Base-by-base conservation (phyloP, 306 rosid genomes). In the Mimosa bimucronata region DNA sequence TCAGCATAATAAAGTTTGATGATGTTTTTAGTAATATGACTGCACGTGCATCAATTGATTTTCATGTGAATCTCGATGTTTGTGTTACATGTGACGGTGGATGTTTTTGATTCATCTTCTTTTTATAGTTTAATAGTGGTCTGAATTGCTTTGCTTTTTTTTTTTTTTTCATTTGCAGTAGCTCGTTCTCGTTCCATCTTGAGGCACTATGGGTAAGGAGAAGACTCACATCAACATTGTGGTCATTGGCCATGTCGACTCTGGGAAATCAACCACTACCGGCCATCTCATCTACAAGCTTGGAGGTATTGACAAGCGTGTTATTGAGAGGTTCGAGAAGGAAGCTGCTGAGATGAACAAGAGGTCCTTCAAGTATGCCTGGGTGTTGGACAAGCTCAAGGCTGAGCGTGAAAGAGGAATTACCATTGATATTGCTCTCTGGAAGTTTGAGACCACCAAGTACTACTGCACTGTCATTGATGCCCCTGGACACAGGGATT, bases 321-420 rank as follows among this genome's bases (percentile, higher is more conserved):
- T 94, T 6, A 94, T 94, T 2, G 97, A 94, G 79, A 89, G 97
- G 71, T 94, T 94, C 2, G 98, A 94, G 91, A 94, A 92, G 42
- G 98, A 94, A 84, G 98, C 98, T 70, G 90, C 97, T 61, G 98
- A 91, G 91, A 93, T 93, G 98, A 94, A 94, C 92, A 94, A 94
- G 88, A 78, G 98, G 52, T 94, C 98, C 0, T 94, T 94, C 92
- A 94, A 94, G 92, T 94, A 94, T 64, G 98, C 98, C 0, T 94
- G 98, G 98, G 97, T 94, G 73, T 88, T 94, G 28, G 98, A 94
- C 94, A 94, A 94, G 86, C 94, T 94, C 8, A 92, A 94, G 94
- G 97, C 98, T 3, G 98, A 94, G 83, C 98, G 97, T 73, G 98
- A 93, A 83, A 92, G 94, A 84, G 98, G 98, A 40, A 94, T 94